Evolutionary conservation across 1,139 yeast species (phyloP).

Genomic region (Taphrina populina): DNA sequence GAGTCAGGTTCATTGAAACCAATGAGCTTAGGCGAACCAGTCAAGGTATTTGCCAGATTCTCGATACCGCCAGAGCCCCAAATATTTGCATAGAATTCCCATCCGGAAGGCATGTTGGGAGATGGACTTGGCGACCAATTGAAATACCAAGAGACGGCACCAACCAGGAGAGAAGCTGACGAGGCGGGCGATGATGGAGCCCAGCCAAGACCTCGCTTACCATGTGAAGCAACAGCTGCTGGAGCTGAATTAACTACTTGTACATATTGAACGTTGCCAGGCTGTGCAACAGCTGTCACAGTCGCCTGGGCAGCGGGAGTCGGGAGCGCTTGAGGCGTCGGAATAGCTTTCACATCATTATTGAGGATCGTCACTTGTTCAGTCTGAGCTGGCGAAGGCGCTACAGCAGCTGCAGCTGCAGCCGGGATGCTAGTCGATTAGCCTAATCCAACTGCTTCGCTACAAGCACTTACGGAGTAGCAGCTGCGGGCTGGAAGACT

Average conservation of each 20-base stretch:
- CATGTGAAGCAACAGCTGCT: constrained; percentile 3
- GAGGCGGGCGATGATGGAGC: constrained; percentile 10
- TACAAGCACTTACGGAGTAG: constrained; percentile 8
- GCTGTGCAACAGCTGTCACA: neutral
- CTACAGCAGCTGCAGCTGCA: constrained; percentile 13
- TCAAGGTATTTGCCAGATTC: constrained; percentile 11
- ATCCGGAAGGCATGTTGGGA: constrained; percentile 24
- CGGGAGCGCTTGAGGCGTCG: neutral
- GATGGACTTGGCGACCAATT: constrained; percentile 28
- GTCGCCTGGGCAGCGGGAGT: neutral
- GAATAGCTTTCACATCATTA: neutral
- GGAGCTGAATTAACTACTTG: neutral
- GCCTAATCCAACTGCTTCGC: neutral
- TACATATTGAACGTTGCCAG: neutral
- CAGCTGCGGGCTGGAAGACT: constrained; percentile 1
- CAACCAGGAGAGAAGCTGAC: constrained; percentile 6
- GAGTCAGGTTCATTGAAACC: constrained; percentile 35
- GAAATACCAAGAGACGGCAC: constrained; percentile 29
- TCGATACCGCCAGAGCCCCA: constrained; percentile 27
- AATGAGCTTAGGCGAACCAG: constrained; percentile 20
- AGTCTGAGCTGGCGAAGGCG: constrained; percentile 25
- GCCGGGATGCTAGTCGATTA: constrained; percentile 1
- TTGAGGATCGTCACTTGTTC: neutral
- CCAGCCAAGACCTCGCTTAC: constrained; percentile 31
- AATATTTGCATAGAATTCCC: constrained; percentile 30